Conservation (phyloP, 345 rosid genomes). For the Raphanus sativus region DNA sequence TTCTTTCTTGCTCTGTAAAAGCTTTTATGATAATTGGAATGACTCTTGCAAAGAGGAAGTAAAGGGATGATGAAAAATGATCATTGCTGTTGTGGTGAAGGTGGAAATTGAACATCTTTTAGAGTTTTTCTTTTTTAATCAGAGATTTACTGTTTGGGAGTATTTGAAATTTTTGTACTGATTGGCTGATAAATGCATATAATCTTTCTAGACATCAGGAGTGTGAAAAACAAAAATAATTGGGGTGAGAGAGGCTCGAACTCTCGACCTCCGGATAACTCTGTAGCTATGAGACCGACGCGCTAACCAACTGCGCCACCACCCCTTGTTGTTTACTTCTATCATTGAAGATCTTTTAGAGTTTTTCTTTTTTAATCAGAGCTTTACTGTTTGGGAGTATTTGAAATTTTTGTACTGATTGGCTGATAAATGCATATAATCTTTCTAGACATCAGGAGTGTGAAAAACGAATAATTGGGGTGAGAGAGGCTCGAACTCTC, state of each 20-base stretch:
- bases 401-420: too few species aligned
- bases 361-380: too few species aligned
- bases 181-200: background rate
- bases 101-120: background rate
- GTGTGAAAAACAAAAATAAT: background rate
- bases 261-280: conserved; percentile 98
- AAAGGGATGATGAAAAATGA: conserved; percentile 5
- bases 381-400: too few species aligned
- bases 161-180: background rate
- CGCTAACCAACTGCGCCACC: conserved; percentile 99
- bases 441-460: too few species aligned
- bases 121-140: background rate
- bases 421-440: too few species aligned
- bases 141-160: background rate
- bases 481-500: conserved; percentile 96
- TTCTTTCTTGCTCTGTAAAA: background rate
- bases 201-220: background rate
- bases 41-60: conserved; percentile 5
- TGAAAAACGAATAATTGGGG: conserved; percentile 62
- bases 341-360: too few species aligned
- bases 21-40: conserved; percentile 5
- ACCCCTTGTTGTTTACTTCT: conserved; percentile 45
- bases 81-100: conserved; percentile 8
- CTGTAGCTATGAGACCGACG: conserved; percentile 91
- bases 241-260: conserved; percentile 97